Evolutionary conservation across 2,329 filamentous ascomycete genomes (phyloP).

Genomic region (Talaromyces sp.): DNA sequence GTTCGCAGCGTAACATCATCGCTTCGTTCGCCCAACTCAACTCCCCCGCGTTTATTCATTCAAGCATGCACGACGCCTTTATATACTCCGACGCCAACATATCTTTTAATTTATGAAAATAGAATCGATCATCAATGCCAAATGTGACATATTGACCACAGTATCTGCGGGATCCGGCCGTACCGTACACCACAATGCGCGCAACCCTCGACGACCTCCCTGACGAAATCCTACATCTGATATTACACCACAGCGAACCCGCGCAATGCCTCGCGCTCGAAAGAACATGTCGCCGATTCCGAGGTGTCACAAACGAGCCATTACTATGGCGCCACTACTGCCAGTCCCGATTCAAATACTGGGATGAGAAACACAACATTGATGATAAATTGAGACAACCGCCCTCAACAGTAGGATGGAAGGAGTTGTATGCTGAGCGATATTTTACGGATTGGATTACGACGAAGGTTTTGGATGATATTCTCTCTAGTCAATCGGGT

Average conservation of each 20-base stretch:
- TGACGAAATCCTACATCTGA: slow-evolving; percentile 79
- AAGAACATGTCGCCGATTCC: slow-evolving; percentile 63
- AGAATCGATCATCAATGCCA: neutral
- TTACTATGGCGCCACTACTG: slow-evolving; percentile 82
- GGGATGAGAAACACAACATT: slow-evolving; percentile 67
- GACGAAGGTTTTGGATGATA: slow-evolving; percentile 60
- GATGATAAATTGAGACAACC: slow-evolving; percentile 54
- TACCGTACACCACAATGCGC: slow-evolving; percentile 14
- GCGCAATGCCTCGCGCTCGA: slow-evolving; percentile 53
- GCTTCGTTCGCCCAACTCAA: neutral
- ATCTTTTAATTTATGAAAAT: neutral
- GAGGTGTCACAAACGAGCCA: slow-evolving; percentile 66
- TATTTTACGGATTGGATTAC: slow-evolving; percentile 54
- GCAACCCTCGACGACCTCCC: slow-evolving; percentile 52
- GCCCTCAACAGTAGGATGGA: slow-evolving; percentile 69
- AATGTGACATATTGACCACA: neutral
- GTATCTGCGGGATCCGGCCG: neutral
- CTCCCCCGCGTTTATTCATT: neutral
- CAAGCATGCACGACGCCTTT: neutral
- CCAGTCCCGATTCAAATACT: slow-evolving; percentile 66
- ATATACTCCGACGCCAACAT: neutral
- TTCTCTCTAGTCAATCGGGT: slow-evolving; percentile 68
- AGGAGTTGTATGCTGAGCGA: slow-evolving; percentile 61
- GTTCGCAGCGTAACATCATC: neutral
- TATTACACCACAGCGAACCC: slow-evolving; percentile 64